These are phyloP conservation scores for Fusarium avenaceum DNA, from an alignment of 2,329 filamentous ascomycete species.

Conservation along the genomic window DNA sequence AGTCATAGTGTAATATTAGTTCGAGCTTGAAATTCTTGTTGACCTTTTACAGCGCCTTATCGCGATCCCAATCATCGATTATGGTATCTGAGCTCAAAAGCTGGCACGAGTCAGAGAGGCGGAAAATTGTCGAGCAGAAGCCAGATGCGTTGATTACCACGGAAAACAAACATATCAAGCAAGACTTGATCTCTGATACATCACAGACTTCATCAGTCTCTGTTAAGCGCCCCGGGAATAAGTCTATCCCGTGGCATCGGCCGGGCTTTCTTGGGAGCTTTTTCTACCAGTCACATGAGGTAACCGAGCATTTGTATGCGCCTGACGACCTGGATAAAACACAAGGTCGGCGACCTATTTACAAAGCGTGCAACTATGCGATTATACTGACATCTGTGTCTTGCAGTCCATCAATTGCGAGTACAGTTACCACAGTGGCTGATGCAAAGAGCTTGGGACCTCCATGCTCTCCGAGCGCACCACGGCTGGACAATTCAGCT, in stretches of 20 bases:
- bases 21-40: fast-evolving
- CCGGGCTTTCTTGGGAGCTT: background rate
- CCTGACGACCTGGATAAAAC: background rate
- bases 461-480: conserved; percentile 4
- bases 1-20: fast-evolving
- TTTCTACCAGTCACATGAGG: background rate
- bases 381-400: background rate
- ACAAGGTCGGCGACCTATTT: conserved; percentile 5
- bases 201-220: too few relatives aligned
- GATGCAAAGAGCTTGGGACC: conserved; percentile 20
- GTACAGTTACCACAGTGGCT: conserved; percentile 9
- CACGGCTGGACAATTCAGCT: conserved; percentile 30
- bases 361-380: too few relatives aligned
- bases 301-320: background rate
- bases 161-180: fast-evolving
- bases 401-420: conserved; percentile 1
- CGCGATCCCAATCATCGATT: background rate
- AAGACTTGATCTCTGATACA: too few relatives aligned
- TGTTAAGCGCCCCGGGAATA: fast-evolving
- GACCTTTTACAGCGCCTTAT: background rate
- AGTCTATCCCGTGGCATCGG: fast-evolving
- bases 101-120: background rate
- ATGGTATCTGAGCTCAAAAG: conserved; percentile 22
- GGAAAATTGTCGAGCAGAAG: fast-evolving
- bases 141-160: too few relatives aligned